Evolutionary conservation across 805 yeast genomes (phyloP).

Genomic region (Teunomyces cretensis): DNA sequence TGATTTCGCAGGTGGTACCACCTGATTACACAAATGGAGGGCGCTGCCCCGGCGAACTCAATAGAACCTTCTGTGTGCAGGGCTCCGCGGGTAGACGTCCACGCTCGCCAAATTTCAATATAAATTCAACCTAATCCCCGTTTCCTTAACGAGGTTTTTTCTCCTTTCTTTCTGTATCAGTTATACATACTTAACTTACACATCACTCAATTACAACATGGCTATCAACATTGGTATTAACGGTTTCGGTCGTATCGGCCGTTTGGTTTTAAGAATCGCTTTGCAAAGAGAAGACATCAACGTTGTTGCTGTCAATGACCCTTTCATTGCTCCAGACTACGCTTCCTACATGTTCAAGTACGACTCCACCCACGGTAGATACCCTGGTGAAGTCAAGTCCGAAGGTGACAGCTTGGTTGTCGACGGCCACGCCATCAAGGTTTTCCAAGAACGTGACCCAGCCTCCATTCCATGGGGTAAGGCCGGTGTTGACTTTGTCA

Average conservation of each 20-base stretch:
- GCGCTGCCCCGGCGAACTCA: constrained; percentile 5
- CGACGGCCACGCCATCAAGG: constrained; percentile 28
- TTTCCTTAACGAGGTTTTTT: neutral
- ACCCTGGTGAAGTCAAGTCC: constrained; percentile 27
- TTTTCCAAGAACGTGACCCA: constrained; percentile 36
- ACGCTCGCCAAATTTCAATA: constrained; percentile 5
- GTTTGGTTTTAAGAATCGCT: constrained; percentile 35
- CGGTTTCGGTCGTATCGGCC: constrained; percentile 39
- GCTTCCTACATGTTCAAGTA: constrained; percentile 39
- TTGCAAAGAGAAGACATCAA: constrained; percentile 30
- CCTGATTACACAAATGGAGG: constrained; percentile 4
- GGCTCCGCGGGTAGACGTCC: constrained; percentile 8
- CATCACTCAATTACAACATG: constrained; percentile 13
- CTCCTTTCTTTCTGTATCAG: neutral
- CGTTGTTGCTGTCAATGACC: constrained; percentile 35
- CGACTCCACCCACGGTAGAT: constrained; percentile 37
- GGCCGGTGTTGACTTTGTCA: constrained; percentile 30
- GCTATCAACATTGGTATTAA: constrained; percentile 32
- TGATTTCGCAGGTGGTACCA: constrained; percentile 5
- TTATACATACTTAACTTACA: neutral
- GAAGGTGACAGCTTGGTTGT: constrained; percentile 25
- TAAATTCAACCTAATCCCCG: constrained; percentile 7
- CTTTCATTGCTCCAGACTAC: constrained; percentile 35
- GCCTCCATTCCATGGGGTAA: constrained; percentile 35
- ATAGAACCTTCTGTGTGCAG: constrained; percentile 5